These are phyloP conservation scores for Sarocladium brachiariae DNA, from an alignment of 2,329 filamentous ascomycete genomes.

Conservation along the genomic window DNA sequence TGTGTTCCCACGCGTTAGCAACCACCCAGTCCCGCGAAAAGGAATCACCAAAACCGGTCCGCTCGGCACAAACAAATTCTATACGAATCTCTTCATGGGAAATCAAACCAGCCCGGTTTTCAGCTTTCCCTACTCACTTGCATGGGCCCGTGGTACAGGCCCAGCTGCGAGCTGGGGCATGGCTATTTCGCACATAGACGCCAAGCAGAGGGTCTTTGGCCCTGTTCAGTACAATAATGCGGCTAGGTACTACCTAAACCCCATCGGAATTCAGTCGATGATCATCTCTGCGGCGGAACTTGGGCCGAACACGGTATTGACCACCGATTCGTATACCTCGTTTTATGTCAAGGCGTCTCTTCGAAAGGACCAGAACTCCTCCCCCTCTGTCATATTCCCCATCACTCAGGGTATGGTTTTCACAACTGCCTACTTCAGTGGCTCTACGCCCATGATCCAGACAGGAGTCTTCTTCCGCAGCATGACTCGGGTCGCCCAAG, in stretches of 20 bases:
- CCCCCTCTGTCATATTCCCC: constrained; percentile 65
- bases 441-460: constrained; percentile 64
- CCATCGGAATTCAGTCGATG: constrained; percentile 73
- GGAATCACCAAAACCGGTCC: constrained; percentile 43
- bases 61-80: constrained; percentile 73
- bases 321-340: constrained; percentile 45
- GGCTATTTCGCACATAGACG: constrained; percentile 66
- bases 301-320: constrained; percentile 48
- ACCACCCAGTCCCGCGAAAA: constrained; percentile 52
- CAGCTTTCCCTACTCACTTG: constrained; percentile 68
- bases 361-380: constrained; percentile 39
- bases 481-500: constrained; percentile 48
- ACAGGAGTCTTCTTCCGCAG: constrained; percentile 67
- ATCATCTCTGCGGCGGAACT: constrained; percentile 75
- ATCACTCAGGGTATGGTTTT: constrained; percentile 87
- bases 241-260: constrained; percentile 69
- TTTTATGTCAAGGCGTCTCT: constrained; percentile 64
- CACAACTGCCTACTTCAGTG: constrained; percentile 71
- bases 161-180: constrained; percentile 67
- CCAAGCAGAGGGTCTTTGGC: constrained; percentile 60
- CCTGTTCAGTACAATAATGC: constrained; percentile 49
- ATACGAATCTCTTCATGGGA: constrained; percentile 72
- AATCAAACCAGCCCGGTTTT: constrained; percentile 63
- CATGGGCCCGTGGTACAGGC: constrained; percentile 59
- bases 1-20: constrained; percentile 37